Percentiles rank a stretch among this genome's conserved stretches.
Evolutionary conservation across 176 grass and related monocot genomes (phyloP).

Genomic region (Triticum timopheevii): DNA sequence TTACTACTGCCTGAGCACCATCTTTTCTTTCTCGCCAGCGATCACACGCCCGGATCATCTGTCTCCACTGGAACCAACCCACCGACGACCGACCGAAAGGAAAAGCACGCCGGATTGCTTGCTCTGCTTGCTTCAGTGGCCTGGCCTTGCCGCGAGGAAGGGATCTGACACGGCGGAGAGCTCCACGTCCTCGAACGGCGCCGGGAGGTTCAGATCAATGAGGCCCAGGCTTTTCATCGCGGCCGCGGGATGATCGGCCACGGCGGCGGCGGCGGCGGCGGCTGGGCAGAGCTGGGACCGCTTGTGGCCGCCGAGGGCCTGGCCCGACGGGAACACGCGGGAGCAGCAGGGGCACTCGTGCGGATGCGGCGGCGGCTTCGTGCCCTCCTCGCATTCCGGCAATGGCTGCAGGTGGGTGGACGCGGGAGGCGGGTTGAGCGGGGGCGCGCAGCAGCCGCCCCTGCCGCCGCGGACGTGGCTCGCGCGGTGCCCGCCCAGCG

Average conservation of each 20-base stretch:
- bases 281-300: constrained; percentile 42
- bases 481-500: constrained; percentile 60
- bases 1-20: constrained; percentile 25
- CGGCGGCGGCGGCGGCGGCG: constrained; percentile 2
- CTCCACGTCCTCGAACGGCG: constrained; percentile 46
- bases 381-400: constrained; percentile 30
- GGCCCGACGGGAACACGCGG: constrained; percentile 61
- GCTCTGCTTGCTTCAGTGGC: constrained; percentile 41
- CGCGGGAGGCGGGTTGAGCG: neutral
- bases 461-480: constrained; percentile 56
- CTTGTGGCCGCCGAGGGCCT: constrained; percentile 86
- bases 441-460: constrained; percentile 43
- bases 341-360: constrained; percentile 62
- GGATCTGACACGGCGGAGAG: constrained; percentile 59
- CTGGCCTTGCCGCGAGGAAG: constrained; percentile 38
- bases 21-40: neutral
- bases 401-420: constrained; percentile 36
- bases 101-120: constrained; percentile 27
- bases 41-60: constrained; percentile 25
- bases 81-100: neutral
- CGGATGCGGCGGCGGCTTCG: constrained; percentile 1
- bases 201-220: constrained; percentile 71
- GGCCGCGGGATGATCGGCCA: neutral
- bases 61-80: constrained; percentile 28
- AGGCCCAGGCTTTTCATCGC: constrained; percentile 28